These are phyloP conservation scores for Cutaneotrichosporon daszewskae DNA, from an alignment of 1,284 basidiomycete species.

Conservation along the genomic window DNA sequence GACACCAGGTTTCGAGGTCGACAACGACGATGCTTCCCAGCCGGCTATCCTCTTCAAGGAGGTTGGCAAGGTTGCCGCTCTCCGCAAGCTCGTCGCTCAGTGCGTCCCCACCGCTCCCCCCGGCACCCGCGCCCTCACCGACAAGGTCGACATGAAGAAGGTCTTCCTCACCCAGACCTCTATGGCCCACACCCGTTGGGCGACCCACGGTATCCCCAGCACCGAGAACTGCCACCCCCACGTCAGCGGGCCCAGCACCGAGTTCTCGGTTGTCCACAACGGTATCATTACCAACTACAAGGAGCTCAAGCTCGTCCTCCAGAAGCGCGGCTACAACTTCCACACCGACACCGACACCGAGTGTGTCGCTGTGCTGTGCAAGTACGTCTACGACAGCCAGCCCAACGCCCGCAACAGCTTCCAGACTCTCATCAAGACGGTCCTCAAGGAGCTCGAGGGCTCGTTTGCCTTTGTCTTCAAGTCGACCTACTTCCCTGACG, in stretches of 20 bases:
- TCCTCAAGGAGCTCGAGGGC: slow-evolving; percentile 96
- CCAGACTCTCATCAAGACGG: slow-evolving; percentile 87
- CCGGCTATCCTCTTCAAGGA: slow-evolving; percentile 85
- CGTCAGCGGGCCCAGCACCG: slow-evolving; percentile 68
- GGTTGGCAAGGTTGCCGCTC: slow-evolving; percentile 93
- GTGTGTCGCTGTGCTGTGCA: slow-evolving; percentile 89
- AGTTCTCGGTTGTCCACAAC: slow-evolving; percentile 96
- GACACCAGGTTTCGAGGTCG: slow-evolving; percentile 72
- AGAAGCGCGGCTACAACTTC: slow-evolving; percentile 93
- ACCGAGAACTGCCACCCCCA: slow-evolving; percentile 93
- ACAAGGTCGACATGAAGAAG: slow-evolving; percentile 69
- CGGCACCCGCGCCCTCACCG: slow-evolving; percentile 13
- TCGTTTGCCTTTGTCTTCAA: slow-evolving; percentile 99
- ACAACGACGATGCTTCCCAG: slow-evolving; percentile 74
- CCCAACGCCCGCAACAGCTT: slow-evolving; percentile 83
- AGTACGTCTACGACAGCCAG: slow-evolving; percentile 95
- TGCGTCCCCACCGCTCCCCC: slow-evolving; percentile 48
- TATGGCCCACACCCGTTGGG: slow-evolving; percentile 99
- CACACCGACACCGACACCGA: slow-evolving; percentile 98
- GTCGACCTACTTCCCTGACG: slow-evolving; percentile 91
- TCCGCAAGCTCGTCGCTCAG: slow-evolving; percentile 84
- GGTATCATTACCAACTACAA: slow-evolving; percentile 95
- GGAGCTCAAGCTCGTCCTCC: slow-evolving; percentile 86
- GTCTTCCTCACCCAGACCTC: slow-evolving; percentile 82
- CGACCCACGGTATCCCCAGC: slow-evolving; percentile 92